A percentile compares a stretch with the other conserved stretches of the same genome.
phyloP scores from a whole-genome alignment of 2,329 filamentous ascomycete species.

The Pseudopithomyces maydicus region DNA sequence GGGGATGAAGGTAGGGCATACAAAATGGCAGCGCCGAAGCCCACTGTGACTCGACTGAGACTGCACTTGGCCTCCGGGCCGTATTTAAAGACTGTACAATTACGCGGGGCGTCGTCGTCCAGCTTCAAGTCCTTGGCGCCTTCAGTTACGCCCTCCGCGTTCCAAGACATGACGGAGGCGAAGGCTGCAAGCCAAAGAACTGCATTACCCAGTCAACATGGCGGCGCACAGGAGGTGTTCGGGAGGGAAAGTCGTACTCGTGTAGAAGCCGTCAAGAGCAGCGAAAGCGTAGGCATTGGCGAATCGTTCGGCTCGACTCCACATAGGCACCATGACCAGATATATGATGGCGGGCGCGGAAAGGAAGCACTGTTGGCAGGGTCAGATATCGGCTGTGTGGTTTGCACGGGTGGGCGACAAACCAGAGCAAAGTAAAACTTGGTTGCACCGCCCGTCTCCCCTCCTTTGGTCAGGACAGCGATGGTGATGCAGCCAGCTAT shows the following conservation, averaged over 20 bases:
- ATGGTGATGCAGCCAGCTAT: conserved; percentile 63
- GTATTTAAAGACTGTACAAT: conserved; percentile 61
- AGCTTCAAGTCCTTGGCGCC: conserved; percentile 51
- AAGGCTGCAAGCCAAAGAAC: conserved; percentile 66
- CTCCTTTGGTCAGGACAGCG: conserved; percentile 61
- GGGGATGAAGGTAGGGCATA: conserved; percentile 37
- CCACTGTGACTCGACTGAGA: conserved; percentile 60
- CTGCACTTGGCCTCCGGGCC: conserved; percentile 62
- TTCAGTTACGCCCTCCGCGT: conserved; percentile 58
- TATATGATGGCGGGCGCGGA: conserved; percentile 64
- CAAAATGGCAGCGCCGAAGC: conserved; percentile 63
- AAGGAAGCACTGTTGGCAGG: conserved; percentile 59
- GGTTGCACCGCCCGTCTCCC: conserved; percentile 58
- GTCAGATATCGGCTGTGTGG: conserved; percentile 19
- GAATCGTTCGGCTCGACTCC: conserved; percentile 62
- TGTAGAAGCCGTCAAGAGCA: conserved; percentile 58
- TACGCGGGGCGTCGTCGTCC: conserved; percentile 45
- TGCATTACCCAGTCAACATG: conserved; percentile 15
- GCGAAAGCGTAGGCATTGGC: conserved; percentile 66
- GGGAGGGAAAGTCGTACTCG: conserved; percentile 21
- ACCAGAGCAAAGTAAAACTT: conserved; percentile 65
- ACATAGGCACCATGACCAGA: conserved; percentile 65
- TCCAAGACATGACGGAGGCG: conserved; percentile 61
- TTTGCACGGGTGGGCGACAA: conserved; percentile 26
- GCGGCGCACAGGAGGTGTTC: background rate